Percentiles rank a stretch among this genome's conserved stretches.
phyloP scores from a whole-genome alignment of 169 alveolate genomes.

The Gregarina niphandrodes region DNA sequence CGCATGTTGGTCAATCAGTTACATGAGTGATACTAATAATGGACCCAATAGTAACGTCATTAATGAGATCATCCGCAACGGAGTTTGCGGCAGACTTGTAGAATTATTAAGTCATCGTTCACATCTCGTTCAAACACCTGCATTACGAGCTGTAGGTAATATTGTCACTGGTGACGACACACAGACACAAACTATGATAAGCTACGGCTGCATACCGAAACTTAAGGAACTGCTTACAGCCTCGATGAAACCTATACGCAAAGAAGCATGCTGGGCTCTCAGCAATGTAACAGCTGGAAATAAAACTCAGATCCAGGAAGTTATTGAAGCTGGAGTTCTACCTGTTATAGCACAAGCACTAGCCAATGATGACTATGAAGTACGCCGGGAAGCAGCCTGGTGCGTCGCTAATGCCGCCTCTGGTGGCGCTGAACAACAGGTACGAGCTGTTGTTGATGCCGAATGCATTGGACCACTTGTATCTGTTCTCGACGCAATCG shows the following conservation, averaged over 20 bases:
- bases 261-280: slow-evolving; percentile 91
- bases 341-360: slow-evolving; percentile 50
- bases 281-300: slow-evolving; percentile 77
- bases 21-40: slow-evolving; percentile 46
- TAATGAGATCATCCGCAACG: slow-evolving; percentile 40
- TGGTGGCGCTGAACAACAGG: slow-evolving; percentile 41
- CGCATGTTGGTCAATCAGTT: slow-evolving; percentile 74
- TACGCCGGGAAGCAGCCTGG: slow-evolving; percentile 91
- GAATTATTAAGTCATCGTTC: slow-evolving; percentile 54
- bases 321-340: slow-evolving; percentile 45
- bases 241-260: slow-evolving; percentile 60
- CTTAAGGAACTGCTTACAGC: slow-evolving; percentile 49
- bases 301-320: slow-evolving; percentile 60
- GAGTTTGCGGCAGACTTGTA: slow-evolving; percentile 64
- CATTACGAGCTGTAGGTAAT: slow-evolving; percentile 84
- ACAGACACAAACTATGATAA: slow-evolving; percentile 44
- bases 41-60: slow-evolving; percentile 47
- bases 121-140: slow-evolving; percentile 71
- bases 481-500: slow-evolving; percentile 49
- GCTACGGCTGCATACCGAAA: slow-evolving; percentile 59
- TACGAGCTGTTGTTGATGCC: slow-evolving; percentile 8
- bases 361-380: slow-evolving; percentile 63
- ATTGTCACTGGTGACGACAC: slow-evolving; percentile 39
- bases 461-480: slow-evolving; percentile 67
- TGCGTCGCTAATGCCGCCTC: slow-evolving; percentile 84